Conservation (phyloP, 2,329 filamentous ascomycete genomes). For the Venturia effusa region DNA sequence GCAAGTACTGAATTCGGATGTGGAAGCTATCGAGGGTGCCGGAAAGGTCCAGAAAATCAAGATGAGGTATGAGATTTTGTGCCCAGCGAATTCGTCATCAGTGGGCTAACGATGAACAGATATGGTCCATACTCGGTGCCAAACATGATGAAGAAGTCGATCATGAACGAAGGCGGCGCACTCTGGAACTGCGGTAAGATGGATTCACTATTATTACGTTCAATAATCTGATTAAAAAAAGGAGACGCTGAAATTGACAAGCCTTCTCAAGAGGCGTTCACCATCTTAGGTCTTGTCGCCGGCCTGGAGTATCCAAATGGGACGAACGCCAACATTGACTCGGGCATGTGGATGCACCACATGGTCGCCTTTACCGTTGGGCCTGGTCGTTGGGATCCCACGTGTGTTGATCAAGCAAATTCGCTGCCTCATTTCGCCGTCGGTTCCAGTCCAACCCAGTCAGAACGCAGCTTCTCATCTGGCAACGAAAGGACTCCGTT, state of each 20-base stretch:
- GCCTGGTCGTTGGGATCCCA: not conserved
- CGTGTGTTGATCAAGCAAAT: not conserved
- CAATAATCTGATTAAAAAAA: not conserved
- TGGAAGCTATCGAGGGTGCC: not conserved
- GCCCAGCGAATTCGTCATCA: no score
- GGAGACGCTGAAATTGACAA: not conserved
- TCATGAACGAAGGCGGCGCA: not conserved
- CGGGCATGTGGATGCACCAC: constrained; percentile 9
- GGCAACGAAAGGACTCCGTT: constrained; percentile 7
- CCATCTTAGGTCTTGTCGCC: no score
- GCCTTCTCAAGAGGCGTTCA: no score
- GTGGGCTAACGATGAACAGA: not conserved
- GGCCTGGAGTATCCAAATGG: constrained; percentile 9
- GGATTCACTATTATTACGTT: no score
- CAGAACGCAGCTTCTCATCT: constrained; percentile 7
- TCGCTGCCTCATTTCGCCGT: not conserved
- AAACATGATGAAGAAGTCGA: constrained; percentile 8
- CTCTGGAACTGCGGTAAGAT: no score
- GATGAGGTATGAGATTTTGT: not conserved
- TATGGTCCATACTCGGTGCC: constrained; percentile 12
- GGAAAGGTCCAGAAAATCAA: not conserved
- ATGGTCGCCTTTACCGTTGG: constrained; percentile 4
- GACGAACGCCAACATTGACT: constrained; percentile 3
- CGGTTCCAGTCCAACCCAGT: not conserved
- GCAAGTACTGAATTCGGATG: not conserved